Conservation (phyloP, 2,329 filamentous ascomycete species). For the Fusarium concolor region DNA sequence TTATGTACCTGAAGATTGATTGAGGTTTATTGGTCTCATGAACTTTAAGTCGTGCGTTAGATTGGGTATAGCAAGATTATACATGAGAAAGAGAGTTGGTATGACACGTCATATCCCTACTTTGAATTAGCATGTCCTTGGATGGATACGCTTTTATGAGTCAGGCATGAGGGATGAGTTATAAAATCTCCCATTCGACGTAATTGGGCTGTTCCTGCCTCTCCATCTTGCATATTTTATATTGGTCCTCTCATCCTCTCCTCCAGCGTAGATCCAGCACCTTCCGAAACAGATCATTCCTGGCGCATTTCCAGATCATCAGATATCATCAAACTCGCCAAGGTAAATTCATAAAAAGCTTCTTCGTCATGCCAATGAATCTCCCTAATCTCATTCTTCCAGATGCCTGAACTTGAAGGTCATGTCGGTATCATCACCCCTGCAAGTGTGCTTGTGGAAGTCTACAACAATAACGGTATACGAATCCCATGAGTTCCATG, state of each 20-base stretch:
- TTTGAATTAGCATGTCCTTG: too few relatives aligned
- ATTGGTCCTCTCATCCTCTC: neutral
- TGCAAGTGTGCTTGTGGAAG: neutral
- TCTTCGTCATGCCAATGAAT: neutral
- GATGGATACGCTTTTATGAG: too few relatives aligned
- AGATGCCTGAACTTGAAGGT: neutral
- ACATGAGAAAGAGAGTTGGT: too few relatives aligned
- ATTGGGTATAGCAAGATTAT: too few relatives aligned
- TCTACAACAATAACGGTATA: neutral
- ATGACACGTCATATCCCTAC: too few relatives aligned
- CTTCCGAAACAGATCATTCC: neutral
- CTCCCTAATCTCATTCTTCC: neutral
- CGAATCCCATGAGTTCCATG: neutral
- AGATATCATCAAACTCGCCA: neutral
- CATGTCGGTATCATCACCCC: neutral
- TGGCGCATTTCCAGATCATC: neutral
- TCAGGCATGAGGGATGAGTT: too few relatives aligned
- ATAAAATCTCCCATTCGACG: too few relatives aligned
- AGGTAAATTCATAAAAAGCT: neutral
- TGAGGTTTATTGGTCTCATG: too few relatives aligned
- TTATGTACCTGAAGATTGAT: too few relatives aligned
- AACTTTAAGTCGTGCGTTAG: too few relatives aligned
- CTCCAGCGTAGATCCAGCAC: neutral
- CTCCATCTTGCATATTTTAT: neutral
- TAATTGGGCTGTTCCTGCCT: neutral